Evolutionary conservation across 2,329 filamentous ascomycete species (phyloP).

Genomic region (Arachnomyces sp.): DNA sequence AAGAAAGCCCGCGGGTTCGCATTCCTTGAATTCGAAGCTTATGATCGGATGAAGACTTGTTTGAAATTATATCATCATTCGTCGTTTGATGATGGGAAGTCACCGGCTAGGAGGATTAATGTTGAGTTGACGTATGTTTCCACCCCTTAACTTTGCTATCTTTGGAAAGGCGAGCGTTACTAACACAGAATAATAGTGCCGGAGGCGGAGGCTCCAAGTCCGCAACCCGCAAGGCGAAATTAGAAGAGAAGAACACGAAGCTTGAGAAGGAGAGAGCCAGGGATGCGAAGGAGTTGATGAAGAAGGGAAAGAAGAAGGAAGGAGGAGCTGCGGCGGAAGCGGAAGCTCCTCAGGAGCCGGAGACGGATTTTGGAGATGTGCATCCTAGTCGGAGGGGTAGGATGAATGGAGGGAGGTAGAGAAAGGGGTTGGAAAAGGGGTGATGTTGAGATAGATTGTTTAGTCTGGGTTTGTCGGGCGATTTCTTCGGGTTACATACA

Average conservation of each 20-base stretch:
- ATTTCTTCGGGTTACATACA: too few species aligned
- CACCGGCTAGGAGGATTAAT: slow-evolving; percentile 67
- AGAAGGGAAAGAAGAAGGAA: slow-evolving; percentile 37
- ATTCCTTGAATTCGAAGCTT: slow-evolving; percentile 82
- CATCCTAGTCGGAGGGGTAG: slow-evolving; percentile 38
- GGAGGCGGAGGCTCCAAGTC: slow-evolving; percentile 77
- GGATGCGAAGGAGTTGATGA: slow-evolving; percentile 41
- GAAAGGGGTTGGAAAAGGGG: slow-evolving; percentile 12
- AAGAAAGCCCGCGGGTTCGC: slow-evolving; percentile 67
- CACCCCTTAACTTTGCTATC: neutral
- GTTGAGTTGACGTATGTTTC: slow-evolving; percentile 74
- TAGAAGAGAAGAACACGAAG: slow-evolving; percentile 78
- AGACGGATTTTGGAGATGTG: slow-evolving; percentile 28
- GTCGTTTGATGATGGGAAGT: slow-evolving; percentile 56
- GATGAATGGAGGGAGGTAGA: slow-evolving; percentile 24
- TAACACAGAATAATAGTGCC: slow-evolving; percentile 45
- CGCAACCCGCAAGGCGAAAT: slow-evolving; percentile 63
- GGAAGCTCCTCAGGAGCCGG: slow-evolving; percentile 15
- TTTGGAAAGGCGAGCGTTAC: too few species aligned
- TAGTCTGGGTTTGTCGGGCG: too few species aligned
- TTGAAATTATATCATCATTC: slow-evolving; percentile 86
- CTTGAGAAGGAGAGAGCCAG: slow-evolving; percentile 61
- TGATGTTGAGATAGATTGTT: too few species aligned
- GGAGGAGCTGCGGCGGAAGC: slow-evolving; percentile 27
- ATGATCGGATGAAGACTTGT: slow-evolving; percentile 86